These are phyloP conservation scores for Curvularia sp. DNA, from an alignment of 2,329 filamentous ascomycete genomes.

Conservation along the genomic window DNA sequence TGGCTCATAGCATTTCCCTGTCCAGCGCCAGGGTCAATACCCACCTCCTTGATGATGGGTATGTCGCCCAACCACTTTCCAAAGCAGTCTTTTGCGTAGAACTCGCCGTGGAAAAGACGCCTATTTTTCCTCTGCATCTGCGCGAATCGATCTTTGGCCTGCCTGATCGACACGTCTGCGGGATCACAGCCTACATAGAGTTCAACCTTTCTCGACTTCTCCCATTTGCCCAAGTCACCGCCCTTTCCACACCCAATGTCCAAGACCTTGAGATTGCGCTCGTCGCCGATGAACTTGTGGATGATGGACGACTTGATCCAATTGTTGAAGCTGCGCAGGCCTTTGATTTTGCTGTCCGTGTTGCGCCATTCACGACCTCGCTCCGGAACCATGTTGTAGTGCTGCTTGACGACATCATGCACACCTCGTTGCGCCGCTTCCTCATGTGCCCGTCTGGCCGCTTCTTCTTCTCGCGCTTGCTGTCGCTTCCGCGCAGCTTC, in stretches of 20 bases:
- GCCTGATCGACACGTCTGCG: conserved; percentile 88
- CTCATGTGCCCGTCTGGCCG: conserved; percentile 57
- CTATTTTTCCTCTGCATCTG: conserved; percentile 69
- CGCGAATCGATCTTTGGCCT: conserved; percentile 83
- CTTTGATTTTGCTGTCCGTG: conserved; percentile 94
- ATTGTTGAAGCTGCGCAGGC: conserved; percentile 93
- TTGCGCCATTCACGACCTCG: conserved; percentile 92
- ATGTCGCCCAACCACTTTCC: conserved; percentile 82
- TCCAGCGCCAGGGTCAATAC: conserved; percentile 77
- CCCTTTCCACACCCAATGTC: conserved; percentile 98
- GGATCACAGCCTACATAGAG: conserved; percentile 95
- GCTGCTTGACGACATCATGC: conserved; percentile 86
- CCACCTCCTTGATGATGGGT: conserved; percentile 82
- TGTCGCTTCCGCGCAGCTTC: conserved; percentile 68
- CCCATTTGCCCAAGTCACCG: conserved; percentile 94
- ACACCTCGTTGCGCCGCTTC: conserved; percentile 63
- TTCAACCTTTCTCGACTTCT: conserved; percentile 85
- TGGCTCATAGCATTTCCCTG: conserved; percentile 65
- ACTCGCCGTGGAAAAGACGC: conserved; percentile 81
- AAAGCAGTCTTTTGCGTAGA: conserved; percentile 92
- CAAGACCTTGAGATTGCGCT: conserved; percentile 74
- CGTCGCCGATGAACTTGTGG: conserved; percentile 76
- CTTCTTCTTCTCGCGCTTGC: conserved; percentile 52
- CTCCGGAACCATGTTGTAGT: conserved; percentile 96
- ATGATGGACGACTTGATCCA: conserved; percentile 99